Conservation (phyloP, 371 early-diverging fungal genomes). For the Mucor lusitanicus region DNA sequence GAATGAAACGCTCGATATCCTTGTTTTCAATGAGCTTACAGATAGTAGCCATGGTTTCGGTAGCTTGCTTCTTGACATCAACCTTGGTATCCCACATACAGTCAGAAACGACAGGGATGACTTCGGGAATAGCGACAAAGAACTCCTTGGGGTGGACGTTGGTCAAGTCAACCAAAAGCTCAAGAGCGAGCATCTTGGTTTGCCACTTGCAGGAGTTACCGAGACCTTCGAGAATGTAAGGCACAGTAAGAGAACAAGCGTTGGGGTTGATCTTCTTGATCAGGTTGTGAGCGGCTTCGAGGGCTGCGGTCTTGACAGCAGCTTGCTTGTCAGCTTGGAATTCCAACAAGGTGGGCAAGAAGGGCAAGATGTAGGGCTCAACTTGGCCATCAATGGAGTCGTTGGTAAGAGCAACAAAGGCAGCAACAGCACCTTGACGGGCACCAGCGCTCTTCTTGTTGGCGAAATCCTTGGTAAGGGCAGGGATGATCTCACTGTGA, state of each 20-base stretch:
- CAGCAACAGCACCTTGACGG: conserved; percentile 68
- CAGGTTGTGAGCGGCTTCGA: conserved; percentile 55
- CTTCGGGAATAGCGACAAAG: conserved; percentile 62
- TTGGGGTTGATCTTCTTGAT: conserved; percentile 53
- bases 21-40: conserved; percentile 62
- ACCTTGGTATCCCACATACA: conserved; percentile 74
- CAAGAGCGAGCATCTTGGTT: conserved; percentile 65
- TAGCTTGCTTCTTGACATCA: conserved; percentile 58
- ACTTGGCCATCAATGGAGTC: conserved; percentile 44
- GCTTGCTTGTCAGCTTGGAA: conserved; percentile 68
- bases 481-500: conserved; percentile 50
- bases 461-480: conserved; percentile 52
- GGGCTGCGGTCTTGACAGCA: conserved; percentile 65
- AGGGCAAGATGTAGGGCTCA: conserved; percentile 64
- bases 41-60: conserved; percentile 52
- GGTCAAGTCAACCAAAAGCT: conserved; percentile 42
- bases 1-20: conserved; percentile 67
- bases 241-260: conserved; percentile 57
- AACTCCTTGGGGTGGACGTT: conserved; percentile 60
- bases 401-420: conserved; percentile 58
- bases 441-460: conserved; percentile 71
- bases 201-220: conserved; percentile 77
- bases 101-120: conserved; percentile 72
- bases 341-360: conserved; percentile 59
- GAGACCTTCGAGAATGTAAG: conserved; percentile 58